Base-by-base conservation (phyloP, 306 rosid genomes). In the Prosopis cineraria region DNA sequence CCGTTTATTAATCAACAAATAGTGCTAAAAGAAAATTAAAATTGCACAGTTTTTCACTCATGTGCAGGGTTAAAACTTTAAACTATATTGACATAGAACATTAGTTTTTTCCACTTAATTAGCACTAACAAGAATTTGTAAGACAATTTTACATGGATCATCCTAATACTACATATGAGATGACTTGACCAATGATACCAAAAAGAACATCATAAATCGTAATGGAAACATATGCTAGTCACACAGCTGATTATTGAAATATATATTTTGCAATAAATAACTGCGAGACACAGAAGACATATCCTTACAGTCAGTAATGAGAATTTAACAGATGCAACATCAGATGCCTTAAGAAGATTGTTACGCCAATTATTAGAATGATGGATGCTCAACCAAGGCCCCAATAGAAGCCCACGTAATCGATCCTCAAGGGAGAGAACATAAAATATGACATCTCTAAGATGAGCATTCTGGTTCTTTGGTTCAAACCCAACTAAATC, bases 311-410 rank as follows among this genome's bases (percentile, higher is more conserved):
- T 84, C 77, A 95, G 88, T 71, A 95, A 85, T 73, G 90, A 84
- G 70, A 70, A 81, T 83, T 95, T 95, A 75, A 89, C 83, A 74
- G 90, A 82, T 16, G 78, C 78, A 69, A 91, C n/a, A 84, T 86
- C 96, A 76, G 73, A 69, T 72, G 96, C 81, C 87, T 79, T 80
- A 41, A 88, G 76, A 84, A 90, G 85, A 76, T 85, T 85, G 78
- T 78, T 81, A 65, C 81, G 91, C 99, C 97, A 93, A 70, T 70
- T 75, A 81, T 79, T 83, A 36, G 82, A 79, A 73, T 87, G 88
- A 78, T 85, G 87, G 53, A 79, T 79, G 83, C 84, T 83, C 90
- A 95, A 82, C 99, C 97, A 95, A 45, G 99, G 99, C 82, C 99
- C 98, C 84, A 74, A 74, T 47, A 95, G 83, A 79, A 95, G 91